These are phyloP conservation scores for Lactarius vividus DNA, from an alignment of 768 basidiomycete genomes.

Conservation along the genomic window DNA sequence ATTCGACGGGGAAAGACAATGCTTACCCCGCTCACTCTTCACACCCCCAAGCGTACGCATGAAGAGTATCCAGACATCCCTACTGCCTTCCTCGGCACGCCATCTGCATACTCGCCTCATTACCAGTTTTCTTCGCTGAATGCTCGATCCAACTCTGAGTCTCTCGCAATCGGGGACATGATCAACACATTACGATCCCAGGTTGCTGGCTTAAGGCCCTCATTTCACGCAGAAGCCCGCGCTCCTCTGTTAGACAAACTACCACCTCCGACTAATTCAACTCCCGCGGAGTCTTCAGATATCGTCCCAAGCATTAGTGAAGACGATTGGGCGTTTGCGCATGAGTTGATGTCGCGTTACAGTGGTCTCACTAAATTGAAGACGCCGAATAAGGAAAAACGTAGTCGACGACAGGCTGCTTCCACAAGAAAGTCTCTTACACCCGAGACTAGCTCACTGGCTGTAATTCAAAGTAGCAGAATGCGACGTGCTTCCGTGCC, in stretches of 20 bases:
- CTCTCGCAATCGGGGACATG: conserved; percentile 39
- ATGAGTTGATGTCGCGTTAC: conserved; percentile 34
- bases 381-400: neutral
- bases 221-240: conserved; percentile 16
- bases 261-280: conserved; percentile 12
- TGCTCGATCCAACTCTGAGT: conserved; percentile 17
- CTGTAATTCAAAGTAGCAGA: neutral
- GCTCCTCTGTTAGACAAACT: conserved; percentile 1
- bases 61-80: conserved; percentile 43
- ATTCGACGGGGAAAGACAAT: conserved; percentile 40
- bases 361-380: conserved; percentile 9
- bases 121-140: conserved; percentile 27
- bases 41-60: conserved; percentile 24
- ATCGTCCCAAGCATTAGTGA: conserved; percentile 26
- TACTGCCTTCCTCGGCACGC: conserved; percentile 42
- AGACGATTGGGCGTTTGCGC: conserved; percentile 40
- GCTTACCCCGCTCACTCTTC: conserved; percentile 34
- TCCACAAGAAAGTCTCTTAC: conserved; percentile 14
- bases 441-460: neutral
- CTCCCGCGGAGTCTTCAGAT: conserved; percentile 14
- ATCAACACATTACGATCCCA: conserved; percentile 35
- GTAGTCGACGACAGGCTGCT: conserved; percentile 8
- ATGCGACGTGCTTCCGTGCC: conserved; percentile 20
- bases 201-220: conserved; percentile 28
- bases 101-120: conserved; percentile 35